Evolutionary conservation across 2,329 filamentous ascomycete genomes (phyloP), one percentile per base, ranked within the genome.

Genomic region (Aspergillus hortae): DNA sequence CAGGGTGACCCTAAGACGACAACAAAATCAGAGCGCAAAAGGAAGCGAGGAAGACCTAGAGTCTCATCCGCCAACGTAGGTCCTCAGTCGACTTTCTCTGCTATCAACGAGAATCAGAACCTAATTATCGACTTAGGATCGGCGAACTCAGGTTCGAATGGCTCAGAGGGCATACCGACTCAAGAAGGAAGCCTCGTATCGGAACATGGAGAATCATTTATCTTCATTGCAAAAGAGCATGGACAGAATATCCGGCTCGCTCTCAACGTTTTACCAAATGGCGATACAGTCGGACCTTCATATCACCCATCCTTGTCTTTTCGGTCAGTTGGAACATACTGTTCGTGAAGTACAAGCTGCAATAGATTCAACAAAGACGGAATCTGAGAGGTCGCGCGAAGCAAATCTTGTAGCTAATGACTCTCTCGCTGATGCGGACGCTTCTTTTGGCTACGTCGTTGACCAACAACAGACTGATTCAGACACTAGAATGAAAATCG

Each of bases 161-260:
- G 91, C 91, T 2, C 91, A 95, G 68, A 79, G 90, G 58, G 90
- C 90, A 1, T 95, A 95, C 65, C 84, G 91, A 14, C 84, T 88
- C 63, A 85, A 91, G 47, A 95, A 95, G 71, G 91, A 95, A 65
- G 86, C 81, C 19, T 88, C 88, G 4, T 92, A 95, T 51, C 80
- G 83, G 25, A 83, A 82, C 1, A 77, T 95, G 10, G 86, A 90
- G 65, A 80, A 82, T 49, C 80, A 86, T 55, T 88, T 92, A 23
- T 76, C 84, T 49, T 79, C 82, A 21, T 80, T 95, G n/a, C 82
- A 86, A 53, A 77, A 79, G 21, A 59, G 55, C 2, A 44, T 65
- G 43, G 50, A 56, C 42, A 56, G 19, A 6, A 48, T 50, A 21
- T 38, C 35, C 2, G 11, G 44, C 3, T 54, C 48, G 15, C 7